Evolutionary conservation across 1,284 basidiomycete genomes (phyloP).

Genomic region (Apiotrichum domesticum): DNA sequence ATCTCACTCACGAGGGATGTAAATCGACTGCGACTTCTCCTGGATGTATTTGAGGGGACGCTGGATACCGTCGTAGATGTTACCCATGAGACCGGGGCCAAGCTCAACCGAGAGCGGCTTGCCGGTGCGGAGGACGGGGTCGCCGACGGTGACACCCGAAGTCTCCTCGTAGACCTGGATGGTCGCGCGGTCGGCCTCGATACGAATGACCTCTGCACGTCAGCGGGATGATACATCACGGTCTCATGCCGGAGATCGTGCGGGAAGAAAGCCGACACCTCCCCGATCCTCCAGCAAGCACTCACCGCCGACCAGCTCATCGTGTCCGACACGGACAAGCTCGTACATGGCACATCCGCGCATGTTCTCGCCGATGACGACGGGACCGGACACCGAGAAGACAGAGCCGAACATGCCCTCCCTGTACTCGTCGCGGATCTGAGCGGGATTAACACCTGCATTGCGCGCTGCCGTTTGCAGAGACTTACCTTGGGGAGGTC

Average conservation of each 20-base stretch:
- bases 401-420: constrained; percentile 87
- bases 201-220: constrained; percentile 83
- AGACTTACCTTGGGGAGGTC: constrained; percentile 62
- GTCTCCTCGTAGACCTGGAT: constrained; percentile 99
- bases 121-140: constrained; percentile 93
- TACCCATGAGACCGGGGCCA: constrained; percentile 94
- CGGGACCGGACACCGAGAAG: constrained; percentile 83
- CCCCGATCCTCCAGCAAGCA: neutral
- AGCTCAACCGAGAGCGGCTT: constrained; percentile 97
- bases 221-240: neutral
- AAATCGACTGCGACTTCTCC: constrained; percentile 94
- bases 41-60: constrained; percentile 86
- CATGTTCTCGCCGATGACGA: constrained; percentile 97
- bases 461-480: too few species aligned
- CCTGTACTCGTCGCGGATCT: constrained; percentile 76
- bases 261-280: too few species aligned
- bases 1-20: constrained; percentile 67
- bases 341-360: constrained; percentile 95
- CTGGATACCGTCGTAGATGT: constrained; percentile 98
- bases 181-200: constrained; percentile 92
- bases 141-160: constrained; percentile 93
- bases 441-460: neutral
- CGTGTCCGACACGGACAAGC: constrained; percentile 86
- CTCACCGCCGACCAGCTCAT: constrained; percentile 90
- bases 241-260: too few species aligned